Evolutionary conservation across 106 monocot genomes (phyloP), one percentile per base, ranked within the genome.

Genomic region (Alisma plantagoaquatica): DNA sequence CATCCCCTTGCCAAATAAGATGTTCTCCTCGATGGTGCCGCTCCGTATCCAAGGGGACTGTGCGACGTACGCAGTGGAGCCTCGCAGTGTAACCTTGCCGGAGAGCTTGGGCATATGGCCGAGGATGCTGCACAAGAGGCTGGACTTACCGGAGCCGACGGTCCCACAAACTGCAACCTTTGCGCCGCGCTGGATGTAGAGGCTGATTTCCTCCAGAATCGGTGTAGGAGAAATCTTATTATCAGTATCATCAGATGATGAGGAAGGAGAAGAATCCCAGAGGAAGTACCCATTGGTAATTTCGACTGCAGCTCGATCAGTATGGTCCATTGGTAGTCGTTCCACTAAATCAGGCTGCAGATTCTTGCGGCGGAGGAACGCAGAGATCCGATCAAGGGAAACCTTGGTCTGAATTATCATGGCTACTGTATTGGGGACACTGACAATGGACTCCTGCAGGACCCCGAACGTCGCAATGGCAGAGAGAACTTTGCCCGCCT

Each of bases 331-430:
- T 70, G 60, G 84, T 53, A 90, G 67, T 56, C 85, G 89, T 52
- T 85, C 96, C 46, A 79, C 76, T 38, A 14, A 6, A 38, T 38
- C 35, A 6, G 6, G 9, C 6, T 6, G 35, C 35, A 38, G 35
- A 7, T 38, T 14, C 14, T 38, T 14, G 9, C 14, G 9, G 29
- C 46, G 84, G 29, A 98, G 61, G 51, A 90, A 82, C 10, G 73
- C 74, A 31, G 90, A 62, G 27, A 98, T 76, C 23, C 96, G 72
- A 43, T 90, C 89, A 53, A 98, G 6, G 21, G 96, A 90, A 6
- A 98, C 96, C 68, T 74, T 98, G 44, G 96, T 98, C 60, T 98
- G 96, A 19, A 89, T 82, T 9, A 90, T 81, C 81, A 81, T 90
- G 14, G 84, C 81, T 18, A 98, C 62, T 41, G 90, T 73, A 71